phyloP scores from a whole-genome alignment of 352 stramenopile species.

The Pythium scleroteichum region DNA sequence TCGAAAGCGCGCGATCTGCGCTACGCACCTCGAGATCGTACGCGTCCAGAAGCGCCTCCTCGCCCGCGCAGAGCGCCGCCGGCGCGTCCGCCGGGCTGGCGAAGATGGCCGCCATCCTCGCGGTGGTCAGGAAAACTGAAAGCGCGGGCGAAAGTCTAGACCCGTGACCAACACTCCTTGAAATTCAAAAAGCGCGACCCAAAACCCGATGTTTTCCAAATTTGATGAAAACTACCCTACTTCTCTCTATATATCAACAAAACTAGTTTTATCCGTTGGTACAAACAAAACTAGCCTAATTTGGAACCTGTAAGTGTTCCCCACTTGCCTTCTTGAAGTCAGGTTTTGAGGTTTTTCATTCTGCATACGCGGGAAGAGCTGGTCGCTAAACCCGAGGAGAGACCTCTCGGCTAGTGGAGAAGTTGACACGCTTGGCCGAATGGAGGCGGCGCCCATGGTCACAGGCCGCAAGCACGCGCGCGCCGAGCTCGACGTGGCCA shows the following conservation, averaged over 20 bases:
- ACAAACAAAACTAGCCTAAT: no score
- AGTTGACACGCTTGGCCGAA: slow-evolving; percentile 9
- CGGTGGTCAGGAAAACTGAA: not conserved
- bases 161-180: slow-evolving; percentile 14
- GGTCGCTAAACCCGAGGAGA: slow-evolving; percentile 35
- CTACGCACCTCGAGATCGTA: slow-evolving; percentile 61
- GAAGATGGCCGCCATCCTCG: slow-evolving; percentile 26
- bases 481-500: slow-evolving; percentile 9
- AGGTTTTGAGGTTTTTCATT: slow-evolving; percentile 17
- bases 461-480: slow-evolving; percentile 20
- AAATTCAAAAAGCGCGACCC: no score
- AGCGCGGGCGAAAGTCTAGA: slow-evolving; percentile 2
- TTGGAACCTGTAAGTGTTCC: no score
- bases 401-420: slow-evolving; percentile 3
- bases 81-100: slow-evolving; percentile 22
- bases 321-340: no score
- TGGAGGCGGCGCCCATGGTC: not conserved
- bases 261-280: no score
- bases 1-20: not conserved
- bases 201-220: no score
- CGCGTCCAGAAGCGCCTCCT: slow-evolving; percentile 62
- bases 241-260: no score
- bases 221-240: no score
- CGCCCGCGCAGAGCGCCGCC: slow-evolving; percentile 21
- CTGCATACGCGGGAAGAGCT: not conserved